phyloP scores from a whole-genome alignment of 2,329 filamentous ascomycete genomes.

The Fusarium tanahbumbuense region DNA sequence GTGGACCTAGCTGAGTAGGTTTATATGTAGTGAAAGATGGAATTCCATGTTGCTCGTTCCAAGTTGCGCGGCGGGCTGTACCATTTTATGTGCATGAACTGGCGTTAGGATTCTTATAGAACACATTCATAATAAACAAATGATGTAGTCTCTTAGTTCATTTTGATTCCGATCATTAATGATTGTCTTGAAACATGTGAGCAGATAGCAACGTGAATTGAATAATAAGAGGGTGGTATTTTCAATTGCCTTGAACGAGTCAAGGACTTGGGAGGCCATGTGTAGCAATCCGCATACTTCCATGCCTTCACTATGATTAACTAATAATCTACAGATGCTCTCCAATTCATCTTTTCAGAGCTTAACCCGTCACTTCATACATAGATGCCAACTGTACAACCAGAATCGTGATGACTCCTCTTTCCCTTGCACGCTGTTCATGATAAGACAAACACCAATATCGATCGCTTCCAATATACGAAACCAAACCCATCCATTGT shows the following conservation, averaged over 20 bases:
- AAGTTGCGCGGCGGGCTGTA: slow-evolving; percentile 22
- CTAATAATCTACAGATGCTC: slow-evolving; percentile 35
- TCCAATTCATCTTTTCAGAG: slow-evolving; percentile 23
- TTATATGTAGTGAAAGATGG: slow-evolving; percentile 2
- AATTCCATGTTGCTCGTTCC: slow-evolving; percentile 10
- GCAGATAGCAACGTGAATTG: background rate
- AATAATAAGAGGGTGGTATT: slow-evolving; percentile 18
- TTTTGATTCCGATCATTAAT: background rate
- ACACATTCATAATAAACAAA: slow-evolving; percentile 33
- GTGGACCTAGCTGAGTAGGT: slow-evolving; percentile 38
- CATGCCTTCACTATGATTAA: slow-evolving; percentile 39
- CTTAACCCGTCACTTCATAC: slow-evolving; percentile 29
- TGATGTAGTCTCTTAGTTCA: slow-evolving; percentile 12
- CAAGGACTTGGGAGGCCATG: slow-evolving; percentile 25
- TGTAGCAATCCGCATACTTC: slow-evolving; percentile 12
- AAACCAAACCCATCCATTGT: slow-evolving; percentile 16
- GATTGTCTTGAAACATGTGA: background rate
- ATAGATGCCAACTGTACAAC: slow-evolving; percentile 23
- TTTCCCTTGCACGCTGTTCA: slow-evolving; percentile 35
- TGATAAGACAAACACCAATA: slow-evolving; percentile 32
- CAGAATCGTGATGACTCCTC: slow-evolving; percentile 22
- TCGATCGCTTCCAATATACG: slow-evolving; percentile 23
- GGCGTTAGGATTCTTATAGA: slow-evolving; percentile 43
- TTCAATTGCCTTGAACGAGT: slow-evolving; percentile 28
- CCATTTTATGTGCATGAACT: slow-evolving; percentile 42